phyloP scores from a whole-genome alignment of 1,284 basidiomycete species.

The Trametes hirsuta region DNA sequence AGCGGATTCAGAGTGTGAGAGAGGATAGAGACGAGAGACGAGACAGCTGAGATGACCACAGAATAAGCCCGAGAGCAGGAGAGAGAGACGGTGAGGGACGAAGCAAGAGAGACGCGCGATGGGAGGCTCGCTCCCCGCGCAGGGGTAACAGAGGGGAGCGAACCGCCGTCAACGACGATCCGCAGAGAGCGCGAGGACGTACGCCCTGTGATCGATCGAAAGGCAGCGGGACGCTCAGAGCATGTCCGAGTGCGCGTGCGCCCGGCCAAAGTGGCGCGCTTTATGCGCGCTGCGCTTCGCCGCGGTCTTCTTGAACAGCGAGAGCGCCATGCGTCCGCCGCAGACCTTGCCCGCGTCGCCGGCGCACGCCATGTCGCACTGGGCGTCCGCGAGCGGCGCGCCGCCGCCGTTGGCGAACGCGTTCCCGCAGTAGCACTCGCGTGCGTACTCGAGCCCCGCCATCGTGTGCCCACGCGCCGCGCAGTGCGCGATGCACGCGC shows the following conservation, averaged over 20 bases:
- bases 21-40: background rate
- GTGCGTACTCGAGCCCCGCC: slow-evolving; percentile 31
- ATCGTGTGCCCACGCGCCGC: slow-evolving; percentile 25
- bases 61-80: background rate
- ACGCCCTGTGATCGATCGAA: background rate
- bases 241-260: slow-evolving; percentile 16
- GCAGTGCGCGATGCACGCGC: slow-evolving; percentile 27
- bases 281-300: slow-evolving; percentile 10
- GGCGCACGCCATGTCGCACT: slow-evolving; percentile 31
- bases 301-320: slow-evolving; percentile 22
- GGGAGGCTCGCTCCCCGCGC: slow-evolving; percentile 25
- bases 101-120: slow-evolving; percentile 2
- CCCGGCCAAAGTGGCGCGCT: slow-evolving; percentile 23
- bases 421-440: slow-evolving; percentile 34
- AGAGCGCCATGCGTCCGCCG: slow-evolving; percentile 30
- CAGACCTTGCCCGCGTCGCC: slow-evolving; percentile 21
- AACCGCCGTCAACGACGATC: slow-evolving; percentile 20
- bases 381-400: slow-evolving; percentile 16
- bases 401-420: slow-evolving; percentile 27
- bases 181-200: background rate
- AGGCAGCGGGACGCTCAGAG: slow-evolving; percentile 9
- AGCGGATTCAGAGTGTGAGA: background rate
- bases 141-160: background rate
- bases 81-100: background rate
- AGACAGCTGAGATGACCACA: background rate